phyloP scores from a whole-genome alignment of 768 basidiomycete genomes.

The Tephrocybe sp. region DNA sequence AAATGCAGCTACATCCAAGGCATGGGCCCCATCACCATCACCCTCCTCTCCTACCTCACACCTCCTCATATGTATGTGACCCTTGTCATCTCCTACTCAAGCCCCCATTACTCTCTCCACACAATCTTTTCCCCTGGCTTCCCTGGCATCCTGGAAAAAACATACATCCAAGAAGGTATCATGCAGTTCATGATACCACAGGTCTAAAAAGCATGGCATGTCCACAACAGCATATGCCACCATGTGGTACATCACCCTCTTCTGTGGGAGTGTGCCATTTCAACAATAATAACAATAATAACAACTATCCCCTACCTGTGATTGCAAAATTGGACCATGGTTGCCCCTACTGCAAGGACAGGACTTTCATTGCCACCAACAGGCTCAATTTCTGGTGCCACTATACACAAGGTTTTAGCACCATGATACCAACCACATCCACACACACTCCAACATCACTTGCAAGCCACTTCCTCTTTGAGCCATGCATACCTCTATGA shows the following conservation, averaged over 20 bases:
- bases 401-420: too few species aligned
- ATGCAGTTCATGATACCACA: slow-evolving; percentile 87
- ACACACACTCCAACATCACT: too few species aligned
- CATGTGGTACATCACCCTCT: slow-evolving; percentile 99
- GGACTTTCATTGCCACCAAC: too few species aligned
- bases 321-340: too few species aligned
- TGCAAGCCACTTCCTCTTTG: too few species aligned
- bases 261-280: slow-evolving; percentile 93
- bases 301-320: too few species aligned
- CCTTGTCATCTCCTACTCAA: slow-evolving; percentile 86
- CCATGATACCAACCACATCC: too few species aligned
- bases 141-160: slow-evolving; percentile 90
- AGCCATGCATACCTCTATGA: too few species aligned
- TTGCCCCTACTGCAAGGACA: too few species aligned
- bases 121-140: slow-evolving; percentile 91
- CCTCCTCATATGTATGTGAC: slow-evolving; percentile 86
- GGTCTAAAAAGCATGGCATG: slow-evolving; percentile 87
- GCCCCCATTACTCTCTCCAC: slow-evolving; percentile 72
- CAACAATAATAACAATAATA: too few species aligned
- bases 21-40: slow-evolving; percentile 97
- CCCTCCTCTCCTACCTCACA: slow-evolving; percentile 89
- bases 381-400: too few species aligned
- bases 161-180: slow-evolving; percentile 92
- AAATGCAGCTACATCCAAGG: slow-evolving; percentile 97
- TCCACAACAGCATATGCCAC: slow-evolving; percentile 97